Conservation (phyloP, 2,329 filamentous ascomycete genomes). For the Periconia macrospinosa region DNA sequence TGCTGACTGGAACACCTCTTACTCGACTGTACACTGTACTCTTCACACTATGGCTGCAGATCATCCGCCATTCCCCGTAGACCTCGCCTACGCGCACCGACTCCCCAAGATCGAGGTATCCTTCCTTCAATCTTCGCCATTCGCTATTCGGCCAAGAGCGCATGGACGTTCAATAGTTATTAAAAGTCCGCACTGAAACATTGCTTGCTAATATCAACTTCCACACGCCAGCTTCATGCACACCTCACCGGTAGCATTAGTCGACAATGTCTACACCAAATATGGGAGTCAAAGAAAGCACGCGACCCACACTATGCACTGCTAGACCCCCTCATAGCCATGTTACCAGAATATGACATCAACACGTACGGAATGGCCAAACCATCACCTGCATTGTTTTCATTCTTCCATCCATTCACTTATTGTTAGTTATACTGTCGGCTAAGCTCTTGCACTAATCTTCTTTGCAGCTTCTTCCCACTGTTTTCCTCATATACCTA, state of each 20-base stretch:
- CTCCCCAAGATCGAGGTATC: constrained; percentile 51
- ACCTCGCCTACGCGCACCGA: constrained; percentile 32
- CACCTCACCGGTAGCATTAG: constrained; percentile 80
- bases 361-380: constrained; percentile 57
- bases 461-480: constrained; percentile 68
- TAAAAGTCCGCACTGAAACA: constrained; percentile 15
- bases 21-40: neutral
- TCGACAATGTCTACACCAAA: constrained; percentile 70
- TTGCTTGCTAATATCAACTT: constrained; percentile 26
- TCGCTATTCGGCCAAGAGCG: constrained; percentile 16
- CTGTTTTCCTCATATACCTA: constrained; percentile 82
- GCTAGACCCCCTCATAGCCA: constrained; percentile 68
- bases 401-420: neutral
- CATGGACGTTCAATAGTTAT: constrained; percentile 18
- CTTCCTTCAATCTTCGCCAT: constrained; percentile 16
- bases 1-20: too few species aligned
- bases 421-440: neutral
- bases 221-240: constrained; percentile 66
- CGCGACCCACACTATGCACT: constrained; percentile 56
- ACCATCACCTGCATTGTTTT: too few species aligned
- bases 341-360: constrained; percentile 70
- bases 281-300: constrained; percentile 67
- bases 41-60: neutral
- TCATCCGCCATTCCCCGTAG: constrained; percentile 25
- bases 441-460: neutral